These are phyloP conservation scores for Cyberlindnera samutprakarnensis DNA, from an alignment of 805 yeast species.

Conservation along the genomic window DNA sequence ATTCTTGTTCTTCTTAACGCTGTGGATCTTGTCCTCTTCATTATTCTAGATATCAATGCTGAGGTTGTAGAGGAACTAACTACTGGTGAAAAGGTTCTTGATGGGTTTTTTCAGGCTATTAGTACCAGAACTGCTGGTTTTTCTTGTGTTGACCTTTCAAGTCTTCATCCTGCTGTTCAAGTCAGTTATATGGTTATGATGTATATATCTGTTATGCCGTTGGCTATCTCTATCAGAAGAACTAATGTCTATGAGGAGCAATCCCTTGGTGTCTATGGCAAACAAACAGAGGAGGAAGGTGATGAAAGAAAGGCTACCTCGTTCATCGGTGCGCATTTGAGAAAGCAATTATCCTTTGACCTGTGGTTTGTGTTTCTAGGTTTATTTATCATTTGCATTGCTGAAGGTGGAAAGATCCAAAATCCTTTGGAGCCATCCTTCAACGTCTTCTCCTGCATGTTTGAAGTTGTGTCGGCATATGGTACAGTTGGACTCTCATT, in stretches of 20 bases:
- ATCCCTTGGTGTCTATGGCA: constrained; percentile 76
- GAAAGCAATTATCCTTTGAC: constrained; percentile 89
- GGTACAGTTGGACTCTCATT: constrained; percentile 93
- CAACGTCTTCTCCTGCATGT: constrained; percentile 63
- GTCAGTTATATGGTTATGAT: constrained; percentile 94
- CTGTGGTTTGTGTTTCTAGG: constrained; percentile 90
- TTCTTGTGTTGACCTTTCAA: constrained; percentile 58
- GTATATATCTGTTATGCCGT: constrained; percentile 94
- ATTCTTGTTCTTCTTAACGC: constrained; percentile 67
- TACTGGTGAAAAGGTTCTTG: constrained; percentile 62
- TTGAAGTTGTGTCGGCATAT: constrained; percentile 90
- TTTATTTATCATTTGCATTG: constrained; percentile 76
- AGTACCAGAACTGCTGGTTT: constrained; percentile 95
- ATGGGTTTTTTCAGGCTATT: constrained; percentile 86
- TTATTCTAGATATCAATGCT: constrained; percentile 64
- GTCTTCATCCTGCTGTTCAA: constrained; percentile 83
- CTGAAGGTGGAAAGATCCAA: constrained; percentile 62
- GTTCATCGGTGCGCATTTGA: constrained; percentile 79
- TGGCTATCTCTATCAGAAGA: constrained; percentile 93
- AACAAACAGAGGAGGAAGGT: constrained; percentile 5
- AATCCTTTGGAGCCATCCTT: constrained; percentile 41
- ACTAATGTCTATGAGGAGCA: constrained; percentile 98
- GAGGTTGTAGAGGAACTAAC: constrained; percentile 44
- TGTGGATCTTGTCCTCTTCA: constrained; percentile 73
- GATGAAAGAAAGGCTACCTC: constrained; percentile 38